Evolutionary conservation across 202 grass and related monocot genomes (phyloP).

Genomic region (Eragrostis tef): DNA sequence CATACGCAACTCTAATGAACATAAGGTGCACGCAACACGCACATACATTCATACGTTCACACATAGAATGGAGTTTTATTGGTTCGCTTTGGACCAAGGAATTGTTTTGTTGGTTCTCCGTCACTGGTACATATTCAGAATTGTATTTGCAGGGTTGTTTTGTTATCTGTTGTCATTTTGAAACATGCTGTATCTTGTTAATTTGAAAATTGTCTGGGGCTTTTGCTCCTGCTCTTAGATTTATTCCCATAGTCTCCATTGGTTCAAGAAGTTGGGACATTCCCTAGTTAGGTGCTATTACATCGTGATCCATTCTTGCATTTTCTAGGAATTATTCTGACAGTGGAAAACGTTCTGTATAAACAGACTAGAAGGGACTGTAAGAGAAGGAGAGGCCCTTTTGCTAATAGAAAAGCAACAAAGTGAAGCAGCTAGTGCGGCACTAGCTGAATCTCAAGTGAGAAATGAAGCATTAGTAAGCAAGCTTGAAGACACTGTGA

Average conservation of each 20-base stretch:
- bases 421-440: conserved; percentile 54
- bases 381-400: conserved; percentile 63
- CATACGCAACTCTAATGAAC: conserved; percentile 13
- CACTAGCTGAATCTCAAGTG: conserved; percentile 66
- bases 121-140: conserved; percentile 33
- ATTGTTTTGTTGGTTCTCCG: background rate
- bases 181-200: conserved; percentile 19
- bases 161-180: conserved; percentile 23
- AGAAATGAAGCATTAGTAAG: conserved; percentile 57
- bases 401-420: conserved; percentile 66
- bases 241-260: background rate
- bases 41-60: conserved; percentile 16
- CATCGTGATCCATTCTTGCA: conserved; percentile 8
- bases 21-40: conserved; percentile 7
- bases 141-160: conserved; percentile 23
- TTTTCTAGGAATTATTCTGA: conserved; percentile 32
- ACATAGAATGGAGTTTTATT: conserved; percentile 25
- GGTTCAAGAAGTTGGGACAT: background rate
- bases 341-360: conserved; percentile 24
- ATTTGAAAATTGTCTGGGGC: conserved; percentile 12
- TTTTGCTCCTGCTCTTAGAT: conserved; percentile 16
- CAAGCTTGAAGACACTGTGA: conserved; percentile 70
- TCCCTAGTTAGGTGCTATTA: conserved; percentile 17
- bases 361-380: conserved; percentile 65
- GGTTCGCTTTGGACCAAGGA: conserved; percentile 20